Conservation (phyloP, 1,284 basidiomycete genomes). For the Somion occarium region DNA sequence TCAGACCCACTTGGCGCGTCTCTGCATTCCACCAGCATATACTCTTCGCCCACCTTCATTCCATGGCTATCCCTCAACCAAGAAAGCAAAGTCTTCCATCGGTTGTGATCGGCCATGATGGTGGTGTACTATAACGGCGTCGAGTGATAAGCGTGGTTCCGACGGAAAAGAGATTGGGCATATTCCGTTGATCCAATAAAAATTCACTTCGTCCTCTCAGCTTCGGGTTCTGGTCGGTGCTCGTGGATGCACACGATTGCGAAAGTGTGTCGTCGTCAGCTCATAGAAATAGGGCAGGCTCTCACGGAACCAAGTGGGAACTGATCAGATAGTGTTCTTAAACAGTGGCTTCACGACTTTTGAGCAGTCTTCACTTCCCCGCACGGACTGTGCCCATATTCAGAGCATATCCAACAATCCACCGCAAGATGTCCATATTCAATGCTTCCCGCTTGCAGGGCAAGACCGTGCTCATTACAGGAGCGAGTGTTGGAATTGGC, state of each 20-base stretch:
- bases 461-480: conserved; percentile 86
- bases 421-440: conserved; percentile 66
- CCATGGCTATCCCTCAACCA: conserved; percentile 53
- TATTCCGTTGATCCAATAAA: background rate
- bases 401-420: conserved; percentile 7
- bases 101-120: conserved; percentile 22
- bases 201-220: background rate
- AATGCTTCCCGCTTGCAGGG: conserved; percentile 71
- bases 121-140: background rate
- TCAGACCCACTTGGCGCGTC: conserved; percentile 18
- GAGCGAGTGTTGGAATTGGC: conserved; percentile 82
- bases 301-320: conserved; percentile 7
- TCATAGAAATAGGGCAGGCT: conserved; percentile 1
- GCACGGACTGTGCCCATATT: conserved; percentile 4
- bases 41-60: conserved; percentile 35
- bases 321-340: conserved; percentile 17
- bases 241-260: conserved; percentile 3
- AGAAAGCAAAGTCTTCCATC: conserved; percentile 47
- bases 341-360: conserved; percentile 4
- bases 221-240: background rate
- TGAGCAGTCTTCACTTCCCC: background rate
- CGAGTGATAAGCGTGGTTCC: background rate
- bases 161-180: background rate
- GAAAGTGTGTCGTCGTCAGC: conserved; percentile 3
- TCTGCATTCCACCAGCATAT: conserved; percentile 43